phyloP scores from a whole-genome alignment of 306 rosid species.

The Rosa lucieae region DNA sequence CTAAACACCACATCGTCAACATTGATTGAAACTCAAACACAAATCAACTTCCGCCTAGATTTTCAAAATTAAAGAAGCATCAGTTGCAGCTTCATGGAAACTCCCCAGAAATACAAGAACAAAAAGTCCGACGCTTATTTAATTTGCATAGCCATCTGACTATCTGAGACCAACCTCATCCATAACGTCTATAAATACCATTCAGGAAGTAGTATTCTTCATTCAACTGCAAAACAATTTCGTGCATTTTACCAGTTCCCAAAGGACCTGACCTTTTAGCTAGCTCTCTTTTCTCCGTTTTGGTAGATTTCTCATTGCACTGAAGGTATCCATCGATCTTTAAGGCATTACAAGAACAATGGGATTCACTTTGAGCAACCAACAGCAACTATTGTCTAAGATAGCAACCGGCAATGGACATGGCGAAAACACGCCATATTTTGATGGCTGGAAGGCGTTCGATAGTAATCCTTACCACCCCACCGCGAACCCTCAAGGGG shows the following conservation, averaged over 20 bases:
- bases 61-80: background rate
- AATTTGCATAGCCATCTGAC: background rate
- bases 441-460: conserved; percentile 88
- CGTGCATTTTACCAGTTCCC: background rate
- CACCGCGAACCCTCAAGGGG: conserved; percentile 58
- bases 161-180: conserved; percentile 8
- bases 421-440: conserved; percentile 64
- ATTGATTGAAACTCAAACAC: background rate
- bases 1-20: too few relatives aligned
- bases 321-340: background rate
- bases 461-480: conserved; percentile 64
- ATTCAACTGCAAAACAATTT: conserved; percentile 8
- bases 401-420: conserved; percentile 71
- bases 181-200: conserved; percentile 7
- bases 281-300: background rate
- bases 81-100: conserved; percentile 17
- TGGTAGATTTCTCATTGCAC: background rate
- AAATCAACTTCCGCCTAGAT: conserved; percentile 3
- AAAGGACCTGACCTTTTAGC: background rate
- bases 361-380: conserved; percentile 18
- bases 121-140: conserved; percentile 3
- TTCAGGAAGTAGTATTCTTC: background rate
- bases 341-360: conserved; percentile 9
- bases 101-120: background rate
- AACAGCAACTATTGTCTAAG: conserved; percentile 54